Evolutionary conservation across 768 basidiomycete genomes (phyloP).

Genomic region (Lactifluus hygrophoroides): DNA sequence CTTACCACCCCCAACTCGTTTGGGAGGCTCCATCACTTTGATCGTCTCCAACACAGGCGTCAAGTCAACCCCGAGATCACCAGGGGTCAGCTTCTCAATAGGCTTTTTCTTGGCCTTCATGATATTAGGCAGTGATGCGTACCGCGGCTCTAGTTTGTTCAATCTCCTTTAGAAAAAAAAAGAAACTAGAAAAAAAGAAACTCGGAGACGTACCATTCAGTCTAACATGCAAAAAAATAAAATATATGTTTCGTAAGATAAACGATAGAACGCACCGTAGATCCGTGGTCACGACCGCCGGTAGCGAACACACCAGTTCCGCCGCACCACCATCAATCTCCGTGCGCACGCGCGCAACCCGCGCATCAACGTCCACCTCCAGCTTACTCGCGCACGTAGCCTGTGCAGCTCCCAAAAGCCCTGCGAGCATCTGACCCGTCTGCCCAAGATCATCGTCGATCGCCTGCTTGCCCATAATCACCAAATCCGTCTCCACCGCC

Average conservation of each 20-base stretch:
- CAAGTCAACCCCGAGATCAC: conserved; percentile 78
- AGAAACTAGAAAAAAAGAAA: neutral
- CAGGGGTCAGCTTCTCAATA: conserved; percentile 70
- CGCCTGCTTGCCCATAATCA: conserved; percentile 96
- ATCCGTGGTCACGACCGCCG: conserved; percentile 87
- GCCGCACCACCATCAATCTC: conserved; percentile 95
- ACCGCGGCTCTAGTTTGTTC: conserved; percentile 71
- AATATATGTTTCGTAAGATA: neutral
- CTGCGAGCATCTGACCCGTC: conserved; percentile 97
- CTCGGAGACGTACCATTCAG: conserved; percentile 51
- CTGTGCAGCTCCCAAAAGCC: conserved; percentile 85
- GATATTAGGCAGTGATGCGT: conserved; percentile 94
- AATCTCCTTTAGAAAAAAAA: neutral
- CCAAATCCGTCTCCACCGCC: conserved; percentile 56
- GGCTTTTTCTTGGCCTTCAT: conserved; percentile 99
- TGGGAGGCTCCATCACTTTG: conserved; percentile 83
- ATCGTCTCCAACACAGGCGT: conserved; percentile 76
- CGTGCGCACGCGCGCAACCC: conserved; percentile 62
- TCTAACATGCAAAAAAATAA: conserved; percentile 29
- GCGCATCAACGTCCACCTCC: conserved; percentile 54
- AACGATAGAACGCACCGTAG: conserved; percentile 50
- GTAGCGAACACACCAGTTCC: conserved; percentile 70
- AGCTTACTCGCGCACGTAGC: conserved; percentile 92
- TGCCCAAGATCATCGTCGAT: conserved; percentile 96
- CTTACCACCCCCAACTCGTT: conserved; percentile 87